Conservation (phyloP, 176 grass and related monocot species). For the Aegilops sharonensis region DNA sequence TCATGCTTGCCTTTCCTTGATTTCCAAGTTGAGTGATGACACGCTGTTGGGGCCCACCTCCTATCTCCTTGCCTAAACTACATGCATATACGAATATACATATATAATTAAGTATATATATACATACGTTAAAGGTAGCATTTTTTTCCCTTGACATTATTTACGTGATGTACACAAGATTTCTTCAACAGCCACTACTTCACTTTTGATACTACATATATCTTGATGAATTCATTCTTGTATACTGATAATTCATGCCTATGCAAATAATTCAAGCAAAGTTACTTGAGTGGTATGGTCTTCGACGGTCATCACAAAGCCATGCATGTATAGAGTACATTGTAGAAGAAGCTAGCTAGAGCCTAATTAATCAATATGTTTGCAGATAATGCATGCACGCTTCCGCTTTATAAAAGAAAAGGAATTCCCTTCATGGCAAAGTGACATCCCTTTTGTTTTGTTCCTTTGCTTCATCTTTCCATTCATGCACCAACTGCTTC, state of each 20-base stretch:
- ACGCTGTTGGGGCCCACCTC: background rate
- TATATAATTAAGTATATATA: constrained; percentile 31
- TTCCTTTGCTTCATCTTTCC: constrained; percentile 55
- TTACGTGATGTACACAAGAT: constrained; percentile 42
- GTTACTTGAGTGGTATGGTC: background rate
- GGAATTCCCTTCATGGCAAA: constrained; percentile 48
- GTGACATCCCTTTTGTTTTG: constrained; percentile 39
- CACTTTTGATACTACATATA: constrained; percentile 38
- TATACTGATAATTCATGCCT: constrained; percentile 24
- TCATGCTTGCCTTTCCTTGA: constrained; percentile 97
- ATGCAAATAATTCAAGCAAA: constrained; percentile 40
- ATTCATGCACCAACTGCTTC: constrained; percentile 67
- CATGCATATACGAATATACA: constrained; percentile 27
- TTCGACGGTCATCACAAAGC: background rate
- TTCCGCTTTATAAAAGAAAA: constrained; percentile 23
- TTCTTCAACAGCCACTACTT: constrained; percentile 30
- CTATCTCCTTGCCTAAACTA: background rate
- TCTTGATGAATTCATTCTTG: constrained; percentile 34
- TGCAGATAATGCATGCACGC: constrained; percentile 16
- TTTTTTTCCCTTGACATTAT: constrained; percentile 29
- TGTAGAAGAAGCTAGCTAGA: constrained; percentile 1
- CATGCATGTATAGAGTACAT: background rate
- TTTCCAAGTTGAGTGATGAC: constrained; percentile 95
- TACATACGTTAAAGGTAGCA: constrained; percentile 34
- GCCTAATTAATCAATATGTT: background rate